Percentiles rank a stretch among this genome's conserved stretches.
Evolutionary conservation across 2,329 filamentous ascomycete genomes (phyloP).

Genomic region (Keithomyces neogunnii): DNA sequence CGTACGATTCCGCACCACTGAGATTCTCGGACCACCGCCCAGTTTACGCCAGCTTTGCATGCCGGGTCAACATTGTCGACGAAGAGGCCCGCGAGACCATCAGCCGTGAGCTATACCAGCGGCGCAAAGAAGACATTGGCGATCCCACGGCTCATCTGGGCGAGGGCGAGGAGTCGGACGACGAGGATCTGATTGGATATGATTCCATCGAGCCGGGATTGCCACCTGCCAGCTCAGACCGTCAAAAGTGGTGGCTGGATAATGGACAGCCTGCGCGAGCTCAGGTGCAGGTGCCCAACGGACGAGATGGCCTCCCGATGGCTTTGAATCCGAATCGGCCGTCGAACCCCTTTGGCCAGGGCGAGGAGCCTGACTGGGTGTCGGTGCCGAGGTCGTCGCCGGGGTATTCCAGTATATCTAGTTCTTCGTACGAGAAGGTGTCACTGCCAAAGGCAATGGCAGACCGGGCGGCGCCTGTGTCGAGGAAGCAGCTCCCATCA

Average conservation of each 20-base stretch:
- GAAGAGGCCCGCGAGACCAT: slow-evolving; percentile 64
- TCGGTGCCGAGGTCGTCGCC: slow-evolving; percentile 48
- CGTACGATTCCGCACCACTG: slow-evolving; percentile 75
- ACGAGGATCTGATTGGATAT: slow-evolving; percentile 75
- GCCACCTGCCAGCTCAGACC: slow-evolving; percentile 58
- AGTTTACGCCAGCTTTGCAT: slow-evolving; percentile 84
- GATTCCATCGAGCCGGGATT: slow-evolving; percentile 75
- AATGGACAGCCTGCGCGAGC: slow-evolving; percentile 69
- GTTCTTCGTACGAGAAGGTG: slow-evolving; percentile 51
- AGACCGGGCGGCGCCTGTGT: slow-evolving; percentile 29
- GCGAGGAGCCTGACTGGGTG: slow-evolving; percentile 79
- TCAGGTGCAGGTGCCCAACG: slow-evolving; percentile 54
- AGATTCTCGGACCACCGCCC: slow-evolving; percentile 94
- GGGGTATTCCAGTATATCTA: slow-evolving; percentile 48
- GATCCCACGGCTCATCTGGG: slow-evolving; percentile 48
- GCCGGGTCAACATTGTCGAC: slow-evolving; percentile 72
- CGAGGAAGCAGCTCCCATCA: slow-evolving; percentile 44
- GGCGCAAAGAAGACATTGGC: slow-evolving; percentile 58
- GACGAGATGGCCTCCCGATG: slow-evolving; percentile 41
- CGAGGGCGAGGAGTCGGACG: slow-evolving; percentile 50
- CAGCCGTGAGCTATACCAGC: slow-evolving; percentile 65
- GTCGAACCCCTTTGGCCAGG: slow-evolving; percentile 72
- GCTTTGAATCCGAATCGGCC: slow-evolving; percentile 65
- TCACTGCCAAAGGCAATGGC: slow-evolving; percentile 37
- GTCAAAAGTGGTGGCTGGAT: slow-evolving; percentile 63